Evolutionary conservation across 495 filamentous ascomycete genomes (phyloP), one percentile per base, ranked within the genome.

Genomic region (Cenococcum geophilum): DNA sequence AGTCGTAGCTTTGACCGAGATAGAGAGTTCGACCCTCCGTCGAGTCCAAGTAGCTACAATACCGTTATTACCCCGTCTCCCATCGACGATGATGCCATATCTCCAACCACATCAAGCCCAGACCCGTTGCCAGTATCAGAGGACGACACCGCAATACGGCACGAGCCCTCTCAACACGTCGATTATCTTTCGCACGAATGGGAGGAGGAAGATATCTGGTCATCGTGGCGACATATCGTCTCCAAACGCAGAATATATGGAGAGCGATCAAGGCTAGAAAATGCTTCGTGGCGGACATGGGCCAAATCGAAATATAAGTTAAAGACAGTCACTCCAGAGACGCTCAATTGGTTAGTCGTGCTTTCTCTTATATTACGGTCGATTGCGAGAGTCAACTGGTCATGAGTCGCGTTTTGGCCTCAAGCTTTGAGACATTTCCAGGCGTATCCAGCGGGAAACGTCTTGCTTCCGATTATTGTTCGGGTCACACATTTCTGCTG

Each of bases 251-350:
- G 82, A 27, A 79, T 87, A 47, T 95, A 95, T 66, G 87, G 79
- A 63, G 91, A 98, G 69, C 80, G 87, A 25, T 83, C 86, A 10
- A 79, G 93, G 55, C 73, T 98, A 54, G 93, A 98, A 72, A 98
- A 98, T 76, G 93, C 93, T 4, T 96, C 92, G 4, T 98, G 93
- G 93, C 80, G 93, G 68, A 93, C 91, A n/a, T 98, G 93, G 93
- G 84, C 89, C 70, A 97, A 97, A 72, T 76, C 85, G 20, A 95
- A 95, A 70, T 84, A 92, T 70, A 82, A 87, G 23, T 73, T 97
- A 57, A 85, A 84, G 70, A 97, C 93, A 0, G 83, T 96, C 4
- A 91, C 91, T 6, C 89, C 92, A 6, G 89, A 95, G 71, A 87
- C 85, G 1, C 74, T 97, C 51, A 96, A 97, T 71, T 97, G 92